Percentiles rank a stretch among this genome's conserved stretches.
phyloP scores from a whole-genome alignment of 2,329 filamentous ascomycete species.

The Exophiala xenobiotica region DNA sequence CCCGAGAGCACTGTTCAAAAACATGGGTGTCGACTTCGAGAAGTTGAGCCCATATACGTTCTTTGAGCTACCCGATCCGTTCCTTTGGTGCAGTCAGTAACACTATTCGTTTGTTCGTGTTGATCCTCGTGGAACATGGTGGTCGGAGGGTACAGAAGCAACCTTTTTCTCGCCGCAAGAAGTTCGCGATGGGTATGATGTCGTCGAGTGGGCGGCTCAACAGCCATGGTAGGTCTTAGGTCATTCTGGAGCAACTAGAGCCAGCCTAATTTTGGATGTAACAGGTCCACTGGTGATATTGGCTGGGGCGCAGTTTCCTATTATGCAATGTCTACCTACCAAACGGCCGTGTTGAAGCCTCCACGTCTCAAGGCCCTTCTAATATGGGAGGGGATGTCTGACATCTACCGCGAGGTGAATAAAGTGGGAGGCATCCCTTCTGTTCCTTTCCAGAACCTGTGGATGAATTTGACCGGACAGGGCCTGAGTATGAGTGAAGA shows the following conservation, averaged over 20 bases:
- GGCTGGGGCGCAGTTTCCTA: slow-evolving; percentile 47
- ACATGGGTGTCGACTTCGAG: slow-evolving; percentile 4
- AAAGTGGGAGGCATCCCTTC: slow-evolving; percentile 63
- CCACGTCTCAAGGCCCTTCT: slow-evolving; percentile 46
- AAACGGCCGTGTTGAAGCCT: slow-evolving; percentile 43
- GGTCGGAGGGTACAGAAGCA: slow-evolving; percentile 32
- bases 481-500: slow-evolving; percentile 39
- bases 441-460: slow-evolving; percentile 59
- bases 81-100: slow-evolving; percentile 2
- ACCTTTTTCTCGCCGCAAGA: slow-evolving; percentile 45
- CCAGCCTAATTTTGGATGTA: too few relatives aligned
- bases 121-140: slow-evolving; percentile 32
- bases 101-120: slow-evolving; percentile 25
- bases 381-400: slow-evolving; percentile 50
- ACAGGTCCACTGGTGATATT: slow-evolving; percentile 44
- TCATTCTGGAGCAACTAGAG: too few relatives aligned
- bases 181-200: slow-evolving; percentile 48
- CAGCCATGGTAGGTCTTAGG: slow-evolving; percentile 49
- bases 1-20: background rate
- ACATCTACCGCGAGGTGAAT: slow-evolving; percentile 52
- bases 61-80: slow-evolving; percentile 3
- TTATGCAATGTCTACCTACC: slow-evolving; percentile 46
- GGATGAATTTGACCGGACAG: slow-evolving; percentile 41
- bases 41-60: slow-evolving; percentile 1
- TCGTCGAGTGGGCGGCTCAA: slow-evolving; percentile 43